Base-by-base conservation (phyloP, 345 rosid genomes). In the Rhodamnia argentea region DNA sequence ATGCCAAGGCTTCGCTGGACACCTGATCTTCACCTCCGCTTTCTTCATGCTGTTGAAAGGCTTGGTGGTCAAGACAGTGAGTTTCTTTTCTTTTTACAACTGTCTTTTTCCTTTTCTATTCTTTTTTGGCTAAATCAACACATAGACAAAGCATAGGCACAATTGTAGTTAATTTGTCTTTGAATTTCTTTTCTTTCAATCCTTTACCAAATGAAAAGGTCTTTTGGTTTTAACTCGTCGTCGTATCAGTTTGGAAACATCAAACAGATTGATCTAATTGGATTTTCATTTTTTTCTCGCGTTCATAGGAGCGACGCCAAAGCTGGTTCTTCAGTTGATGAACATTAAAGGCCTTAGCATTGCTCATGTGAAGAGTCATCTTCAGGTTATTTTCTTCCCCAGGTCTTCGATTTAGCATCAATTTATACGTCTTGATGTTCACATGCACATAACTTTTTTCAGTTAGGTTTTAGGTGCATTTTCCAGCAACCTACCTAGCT, bases 301-400 rank as follows among this genome's bases (percentile, higher is more conserved):
- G 3, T 59, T 26, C 62, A 24, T 85, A 96, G 98, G 94, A 90
- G 98, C 98, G 85, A 96, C 98, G 20, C 98, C 98, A 14, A 96
- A 96, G 86, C 85, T 96, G 89, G 98, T 96, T 86, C 93, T 94
- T 88, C 94, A 94, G 86, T 85, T 91, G 88, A 96, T 96, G 98
- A 94, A 93, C 86, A 92, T 94, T 84, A 96, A 95, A 93, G 98
- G 96, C 40, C 98, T 96, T 76, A 93, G 92, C 88, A 96, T 96
- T 87, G 96, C 98, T 88, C 96, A 96, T 91, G 98, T 96, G 84
- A 96, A 96, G 92, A 95, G 98, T 90, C 98, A 96, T 88, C 92
- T 96, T 70, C 98, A 96, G 96, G 98, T 96, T 29, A 58, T 27
- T 64, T 56, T 83, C 84, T 54, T 70, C 78, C 47, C 78, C 78